A percentile compares a stretch with the other conserved stretches of the same genome.
Evolutionary conservation across 768 basidiomycete species (phyloP).

Genomic region (Infundibulicybe gibba): DNA sequence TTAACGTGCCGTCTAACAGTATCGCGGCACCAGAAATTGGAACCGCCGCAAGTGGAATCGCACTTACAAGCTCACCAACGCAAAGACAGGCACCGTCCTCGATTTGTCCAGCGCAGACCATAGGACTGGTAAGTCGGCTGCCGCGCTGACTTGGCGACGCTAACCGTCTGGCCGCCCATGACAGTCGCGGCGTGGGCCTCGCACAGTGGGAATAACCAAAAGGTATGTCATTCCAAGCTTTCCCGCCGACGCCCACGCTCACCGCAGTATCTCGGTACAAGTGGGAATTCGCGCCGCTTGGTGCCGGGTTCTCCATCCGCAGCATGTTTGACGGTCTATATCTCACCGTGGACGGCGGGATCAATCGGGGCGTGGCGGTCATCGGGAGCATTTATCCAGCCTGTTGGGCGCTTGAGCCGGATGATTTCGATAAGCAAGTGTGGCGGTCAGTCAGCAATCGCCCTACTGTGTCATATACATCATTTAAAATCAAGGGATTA

Average conservation of each 20-base stretch:
- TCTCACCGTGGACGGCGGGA: constrained; percentile 20
- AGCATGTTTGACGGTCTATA: constrained; percentile 19
- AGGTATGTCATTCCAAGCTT: constrained; percentile 17
- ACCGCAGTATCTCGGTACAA: no score
- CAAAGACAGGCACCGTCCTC: constrained; percentile 45
- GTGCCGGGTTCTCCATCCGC: no score
- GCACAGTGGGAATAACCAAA: constrained; percentile 39
- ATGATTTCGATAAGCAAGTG: no score
- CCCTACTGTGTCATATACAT: background rate
- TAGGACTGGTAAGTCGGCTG: no score
- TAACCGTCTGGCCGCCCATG: background rate
- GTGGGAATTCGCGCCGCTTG: constrained; percentile 26
- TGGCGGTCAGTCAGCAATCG: no score
- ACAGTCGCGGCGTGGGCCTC: constrained; percentile 37
- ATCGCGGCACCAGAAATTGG: no score
- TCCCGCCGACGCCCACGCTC: background rate
- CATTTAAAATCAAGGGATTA: constrained; percentile 2
- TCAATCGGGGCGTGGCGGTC: constrained; percentile 12
- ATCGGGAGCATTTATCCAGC: constrained; percentile 11
- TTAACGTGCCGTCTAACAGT: no score
- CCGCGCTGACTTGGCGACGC: background rate
- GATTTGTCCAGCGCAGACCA: constrained; percentile 55
- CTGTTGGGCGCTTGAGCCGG: no score
- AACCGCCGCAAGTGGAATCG: no score
- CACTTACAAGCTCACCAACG: constrained; percentile 49